These are phyloP conservation scores for Paecilomyces fulvus DNA, from an alignment of 2,329 filamentous ascomycete genomes.

Conservation along the genomic window DNA sequence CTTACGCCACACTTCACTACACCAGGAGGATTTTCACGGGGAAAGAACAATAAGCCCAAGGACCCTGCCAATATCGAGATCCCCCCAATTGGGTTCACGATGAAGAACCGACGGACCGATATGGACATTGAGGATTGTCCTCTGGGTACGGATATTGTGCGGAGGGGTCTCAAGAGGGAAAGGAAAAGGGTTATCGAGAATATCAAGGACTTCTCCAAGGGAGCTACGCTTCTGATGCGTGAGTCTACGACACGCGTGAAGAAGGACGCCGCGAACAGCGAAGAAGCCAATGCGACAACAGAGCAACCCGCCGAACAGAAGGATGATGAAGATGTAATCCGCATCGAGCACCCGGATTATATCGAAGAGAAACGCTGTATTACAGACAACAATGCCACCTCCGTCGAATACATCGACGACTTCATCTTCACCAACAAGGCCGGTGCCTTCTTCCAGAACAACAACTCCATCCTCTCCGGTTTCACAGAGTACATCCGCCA, in stretches of 20 bases:
- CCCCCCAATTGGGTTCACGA: constrained; percentile 83
- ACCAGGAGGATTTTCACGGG: constrained; percentile 47
- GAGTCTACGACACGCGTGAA: constrained; percentile 65
- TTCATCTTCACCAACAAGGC: constrained; percentile 86
- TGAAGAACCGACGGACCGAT: constrained; percentile 69
- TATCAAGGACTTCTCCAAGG: constrained; percentile 63
- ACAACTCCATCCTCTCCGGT: constrained; percentile 86
- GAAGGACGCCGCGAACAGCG: constrained; percentile 7
- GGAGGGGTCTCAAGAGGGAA: constrained; percentile 69
- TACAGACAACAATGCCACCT: constrained; percentile 72
- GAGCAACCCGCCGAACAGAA: constrained; percentile 5
- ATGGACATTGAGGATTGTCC: constrained; percentile 97
- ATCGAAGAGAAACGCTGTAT: constrained; percentile 80
- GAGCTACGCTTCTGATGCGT: constrained; percentile 80
- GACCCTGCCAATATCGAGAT: constrained; percentile 47
- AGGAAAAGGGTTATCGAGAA: constrained; percentile 65
- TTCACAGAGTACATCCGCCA: constrained; percentile 84
- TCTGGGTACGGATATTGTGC: constrained; percentile 80
- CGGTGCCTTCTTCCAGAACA: constrained; percentile 97
- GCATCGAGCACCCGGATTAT: constrained; percentile 50
- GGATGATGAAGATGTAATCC: constrained; percentile 41
- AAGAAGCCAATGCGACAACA: constrained; percentile 6
- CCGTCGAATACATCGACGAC: constrained; percentile 79
- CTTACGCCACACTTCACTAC: constrained; percentile 93
- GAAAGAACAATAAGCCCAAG: constrained; percentile 35